Conservation (phyloP, 495 filamentous ascomycete genomes). For the Lophiostoma macrostomum region DNA sequence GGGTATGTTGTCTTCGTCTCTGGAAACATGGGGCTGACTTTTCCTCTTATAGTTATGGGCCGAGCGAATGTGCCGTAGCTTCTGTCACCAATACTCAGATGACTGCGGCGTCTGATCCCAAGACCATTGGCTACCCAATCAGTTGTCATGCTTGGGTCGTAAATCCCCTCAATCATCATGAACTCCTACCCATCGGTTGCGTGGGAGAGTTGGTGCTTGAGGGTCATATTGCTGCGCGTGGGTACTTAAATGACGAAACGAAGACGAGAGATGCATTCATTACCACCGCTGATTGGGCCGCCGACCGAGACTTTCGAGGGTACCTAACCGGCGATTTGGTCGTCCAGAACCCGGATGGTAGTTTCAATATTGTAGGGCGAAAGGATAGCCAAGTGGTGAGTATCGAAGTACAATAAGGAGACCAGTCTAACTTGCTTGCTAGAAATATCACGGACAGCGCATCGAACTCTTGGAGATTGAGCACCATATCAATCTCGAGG, state of each 20-base stretch:
- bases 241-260: conserved; percentile 25
- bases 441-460: conserved; percentile 36
- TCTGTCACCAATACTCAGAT: conserved; percentile 14
- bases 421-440: not conserved
- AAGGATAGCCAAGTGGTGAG: conserved; percentile 34
- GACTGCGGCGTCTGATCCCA: conserved; percentile 10
- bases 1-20: conserved; percentile 5
- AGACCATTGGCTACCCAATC: conserved; percentile 22
- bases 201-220: conserved; percentile 26
- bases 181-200: conserved; percentile 22
- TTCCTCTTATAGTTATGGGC: conserved; percentile 24
- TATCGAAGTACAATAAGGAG: not conserved
- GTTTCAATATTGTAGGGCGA: conserved; percentile 28
- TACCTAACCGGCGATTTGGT: conserved; percentile 34
- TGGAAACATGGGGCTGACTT: no score
- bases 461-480: conserved; percentile 35
- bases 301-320: conserved; percentile 15
- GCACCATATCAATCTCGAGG: conserved; percentile 26
- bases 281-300: conserved; percentile 5
- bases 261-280: conserved; percentile 27
- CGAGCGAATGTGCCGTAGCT: conserved; percentile 29
- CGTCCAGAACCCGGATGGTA: conserved; percentile 27
- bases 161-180: conserved; percentile 15
- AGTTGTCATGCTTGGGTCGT: conserved; percentile 25
- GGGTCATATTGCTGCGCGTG: conserved; percentile 19